These are phyloP conservation scores for Myotisia sp. DNA, from an alignment of 2,329 filamentous ascomycete species.

Conservation along the genomic window DNA sequence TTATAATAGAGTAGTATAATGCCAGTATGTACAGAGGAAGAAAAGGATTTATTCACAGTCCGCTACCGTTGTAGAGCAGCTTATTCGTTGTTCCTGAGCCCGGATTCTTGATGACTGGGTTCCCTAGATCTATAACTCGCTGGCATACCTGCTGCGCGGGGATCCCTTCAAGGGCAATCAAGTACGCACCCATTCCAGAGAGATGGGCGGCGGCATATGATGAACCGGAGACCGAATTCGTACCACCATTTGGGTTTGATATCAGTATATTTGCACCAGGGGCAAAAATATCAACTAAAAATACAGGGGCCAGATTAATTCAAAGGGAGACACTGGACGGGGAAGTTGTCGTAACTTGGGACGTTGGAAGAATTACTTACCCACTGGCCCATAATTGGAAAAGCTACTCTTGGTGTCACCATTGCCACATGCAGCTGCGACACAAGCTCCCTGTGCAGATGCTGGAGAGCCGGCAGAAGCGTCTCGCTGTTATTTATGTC, in stretches of 20 bases:
- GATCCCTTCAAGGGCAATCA: constrained; percentile 38
- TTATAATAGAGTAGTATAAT: too few species aligned
- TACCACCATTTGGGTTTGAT: constrained; percentile 33
- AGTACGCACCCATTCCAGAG: constrained; percentile 40
- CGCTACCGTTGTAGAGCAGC: constrained; percentile 18
- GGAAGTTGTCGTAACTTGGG: not conserved
- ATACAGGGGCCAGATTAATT: not conserved
- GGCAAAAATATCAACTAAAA: constrained; percentile 40
- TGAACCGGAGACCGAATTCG: constrained; percentile 30
- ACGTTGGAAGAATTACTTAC: constrained; percentile 3
- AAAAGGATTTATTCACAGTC: not conserved
- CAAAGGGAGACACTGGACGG: not conserved
- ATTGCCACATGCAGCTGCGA: constrained; percentile 26
- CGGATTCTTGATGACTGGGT: constrained; percentile 14
- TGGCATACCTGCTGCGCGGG: constrained; percentile 30
- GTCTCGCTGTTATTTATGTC: constrained; percentile 12
- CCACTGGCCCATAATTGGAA: constrained; percentile 30
- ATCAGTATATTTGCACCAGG: constrained; percentile 40
- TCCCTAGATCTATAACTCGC: constrained; percentile 41
- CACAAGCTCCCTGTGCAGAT: constrained; percentile 25
- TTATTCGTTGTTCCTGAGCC: constrained; percentile 15
- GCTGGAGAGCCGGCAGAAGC: constrained; percentile 24
- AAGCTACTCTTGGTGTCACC: constrained; percentile 24
- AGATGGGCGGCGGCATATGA: constrained; percentile 30
- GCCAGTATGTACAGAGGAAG: too few species aligned